Conservation (phyloP, 305 asterid genomes). For the Fraxinus platypoda region DNA sequence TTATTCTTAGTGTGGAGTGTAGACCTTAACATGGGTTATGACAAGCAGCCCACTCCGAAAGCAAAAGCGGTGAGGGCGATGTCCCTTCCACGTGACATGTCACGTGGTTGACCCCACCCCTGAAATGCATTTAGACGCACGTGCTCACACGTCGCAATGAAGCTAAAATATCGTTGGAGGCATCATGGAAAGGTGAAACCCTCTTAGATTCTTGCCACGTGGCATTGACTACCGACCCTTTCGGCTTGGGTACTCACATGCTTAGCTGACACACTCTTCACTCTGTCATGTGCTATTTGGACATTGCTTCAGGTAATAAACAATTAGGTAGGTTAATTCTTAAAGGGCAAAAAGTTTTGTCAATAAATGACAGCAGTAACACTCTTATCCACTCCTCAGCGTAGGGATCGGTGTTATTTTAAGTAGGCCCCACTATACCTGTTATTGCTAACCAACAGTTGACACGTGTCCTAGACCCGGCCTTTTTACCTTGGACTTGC, state of each 20-base stretch:
- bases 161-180: conserved; percentile 23
- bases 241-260: conserved; percentile 46
- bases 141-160: conserved; percentile 36
- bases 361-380: conserved; percentile 9
- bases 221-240: conserved; percentile 41
- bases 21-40: not conserved
- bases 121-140: conserved; percentile 27
- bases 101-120: conserved; percentile 13
- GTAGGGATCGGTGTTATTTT: conserved; percentile 19
- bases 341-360: not conserved
- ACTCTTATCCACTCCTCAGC: conserved; percentile 19
- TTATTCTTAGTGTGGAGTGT: not conserved
- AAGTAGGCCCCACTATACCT: not conserved
- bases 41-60: not conserved
- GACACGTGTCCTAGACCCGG: not conserved
- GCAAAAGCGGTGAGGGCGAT: not conserved
- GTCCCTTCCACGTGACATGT: conserved; percentile 29
- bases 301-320: not conserved
- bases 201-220: conserved; percentile 34
- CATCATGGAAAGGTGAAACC: conserved; percentile 1
- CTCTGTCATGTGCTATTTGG: conserved; percentile 46
- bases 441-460: not conserved
- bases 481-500: conserved; percentile 3
- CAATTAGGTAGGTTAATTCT: not conserved
- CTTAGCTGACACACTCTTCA: conserved; percentile 43